Evolutionary conservation across 139 green algal species (phyloP).

Genomic region (Eudorina sp.): DNA sequence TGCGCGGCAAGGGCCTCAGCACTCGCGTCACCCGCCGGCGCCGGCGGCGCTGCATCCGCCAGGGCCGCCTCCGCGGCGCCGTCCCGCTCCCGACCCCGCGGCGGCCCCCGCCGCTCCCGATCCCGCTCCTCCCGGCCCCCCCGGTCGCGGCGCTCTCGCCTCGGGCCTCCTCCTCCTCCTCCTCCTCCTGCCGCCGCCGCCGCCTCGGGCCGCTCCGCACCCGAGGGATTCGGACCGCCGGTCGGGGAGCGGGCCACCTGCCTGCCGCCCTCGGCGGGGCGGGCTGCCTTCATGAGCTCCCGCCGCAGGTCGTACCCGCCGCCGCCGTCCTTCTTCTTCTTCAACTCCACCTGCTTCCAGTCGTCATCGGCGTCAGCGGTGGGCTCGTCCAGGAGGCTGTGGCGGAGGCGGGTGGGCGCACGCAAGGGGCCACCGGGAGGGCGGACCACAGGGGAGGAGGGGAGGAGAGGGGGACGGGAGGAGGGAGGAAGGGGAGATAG

Average conservation of each 20-base stretch:
- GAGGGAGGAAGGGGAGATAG: neutral
- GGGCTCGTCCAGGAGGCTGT: neutral
- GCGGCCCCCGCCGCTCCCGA: neutral
- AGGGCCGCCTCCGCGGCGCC: neutral
- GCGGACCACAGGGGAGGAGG: neutral
- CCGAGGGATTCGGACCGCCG: too few species aligned
- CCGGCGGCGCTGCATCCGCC: neutral
- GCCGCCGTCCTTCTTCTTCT: constrained; percentile 38
- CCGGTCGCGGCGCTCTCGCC: neutral
- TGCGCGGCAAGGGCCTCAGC: neutral
- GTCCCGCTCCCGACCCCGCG: neutral
- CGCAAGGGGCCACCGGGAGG: neutral
- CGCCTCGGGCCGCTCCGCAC: neutral
- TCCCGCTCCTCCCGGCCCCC: neutral
- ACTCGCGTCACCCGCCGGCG: neutral
- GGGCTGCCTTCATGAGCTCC: constrained; percentile 2
- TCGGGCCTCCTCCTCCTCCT: neutral
- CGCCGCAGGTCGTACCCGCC: neutral
- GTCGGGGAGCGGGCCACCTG: too few species aligned
- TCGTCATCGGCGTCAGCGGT: neutral
- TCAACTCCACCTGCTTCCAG: constrained; percentile 30
- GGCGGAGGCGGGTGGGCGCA: neutral
- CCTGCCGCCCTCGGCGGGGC: neutral
- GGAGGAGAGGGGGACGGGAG: neutral
- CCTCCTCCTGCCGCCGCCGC: neutral